phyloP scores from a whole-genome alignment of 225 moss, liverwort and hornwort species.

The Ulota crispa region DNA sequence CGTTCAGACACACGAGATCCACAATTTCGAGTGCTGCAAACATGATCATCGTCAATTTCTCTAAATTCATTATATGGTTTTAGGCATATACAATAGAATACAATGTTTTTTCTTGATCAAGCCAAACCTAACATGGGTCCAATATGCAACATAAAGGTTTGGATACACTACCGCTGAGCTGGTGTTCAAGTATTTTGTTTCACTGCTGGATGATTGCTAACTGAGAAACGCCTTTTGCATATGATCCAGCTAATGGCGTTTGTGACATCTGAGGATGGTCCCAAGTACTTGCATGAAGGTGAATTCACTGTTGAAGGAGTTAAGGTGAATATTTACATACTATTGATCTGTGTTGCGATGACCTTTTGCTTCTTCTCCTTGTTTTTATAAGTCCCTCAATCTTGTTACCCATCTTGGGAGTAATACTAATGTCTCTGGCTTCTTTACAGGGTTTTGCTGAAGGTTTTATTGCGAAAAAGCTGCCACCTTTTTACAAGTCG shows the following conservation, averaged over 20 bases:
- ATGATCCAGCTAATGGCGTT: conserved; percentile 55
- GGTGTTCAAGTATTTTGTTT: neutral
- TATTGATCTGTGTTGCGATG: conserved; percentile 6
- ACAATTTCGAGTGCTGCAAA: neutral
- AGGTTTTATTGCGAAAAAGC: conserved; percentile 56
- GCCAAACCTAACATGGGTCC: neutral
- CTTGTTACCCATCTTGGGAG: conserved; percentile 11
- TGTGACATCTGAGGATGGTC: conserved; percentile 48
- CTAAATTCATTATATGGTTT: neutral
- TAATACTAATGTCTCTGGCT: conserved; percentile 7
- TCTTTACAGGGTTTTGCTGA: conserved; percentile 71
- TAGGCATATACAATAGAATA: neutral
- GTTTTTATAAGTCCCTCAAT: neutral
- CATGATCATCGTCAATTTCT: neutral
- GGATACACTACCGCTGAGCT: neutral
- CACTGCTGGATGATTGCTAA: neutral
- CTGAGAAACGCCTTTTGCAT: neutral
- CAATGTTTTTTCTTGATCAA: neutral
- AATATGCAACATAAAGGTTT: neutral
- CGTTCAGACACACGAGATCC: conserved; percentile 11
- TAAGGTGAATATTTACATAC: conserved; percentile 34
- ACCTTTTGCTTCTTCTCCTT: neutral
- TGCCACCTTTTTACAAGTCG: conserved; percentile 68
- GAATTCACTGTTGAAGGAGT: conserved; percentile 51
- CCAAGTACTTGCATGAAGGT: conserved; percentile 55